Evolutionary conservation across 495 filamentous ascomycete genomes (phyloP).

Genomic region (Aspergillus diversus): DNA sequence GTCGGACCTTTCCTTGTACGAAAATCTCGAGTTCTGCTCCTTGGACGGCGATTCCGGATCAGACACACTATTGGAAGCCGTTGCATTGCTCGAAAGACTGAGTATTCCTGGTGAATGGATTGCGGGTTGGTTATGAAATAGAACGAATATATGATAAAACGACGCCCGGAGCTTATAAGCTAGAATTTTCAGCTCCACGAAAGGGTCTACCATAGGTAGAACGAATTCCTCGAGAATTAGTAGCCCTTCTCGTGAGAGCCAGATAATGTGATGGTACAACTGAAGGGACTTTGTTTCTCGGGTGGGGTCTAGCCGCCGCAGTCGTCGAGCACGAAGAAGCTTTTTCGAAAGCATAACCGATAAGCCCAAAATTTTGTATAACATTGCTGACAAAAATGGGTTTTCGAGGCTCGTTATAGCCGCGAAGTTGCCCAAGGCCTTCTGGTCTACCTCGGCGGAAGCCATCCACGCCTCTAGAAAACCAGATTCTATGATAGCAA

Average conservation of each 20-base stretch:
- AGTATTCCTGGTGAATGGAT: conserved; percentile 51
- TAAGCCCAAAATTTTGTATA: conserved; percentile 89
- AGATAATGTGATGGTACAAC: conserved; percentile 88
- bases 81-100: conserved; percentile 33
- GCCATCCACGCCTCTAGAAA: conserved; percentile 70
- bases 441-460: conserved; percentile 94
- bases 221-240: conserved; percentile 85
- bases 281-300: conserved; percentile 80
- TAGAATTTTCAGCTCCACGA: conserved; percentile 80
- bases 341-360: conserved; percentile 87
- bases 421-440: conserved; percentile 87
- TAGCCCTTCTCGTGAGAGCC: conserved; percentile 91
- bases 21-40: conserved; percentile 28
- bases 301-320: conserved; percentile 80
- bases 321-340: conserved; percentile 78
- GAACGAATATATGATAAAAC: conserved; percentile 95
- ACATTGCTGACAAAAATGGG: conserved; percentile 72
- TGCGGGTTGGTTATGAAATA: conserved; percentile 83
- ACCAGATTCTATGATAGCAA: conserved; percentile 25
- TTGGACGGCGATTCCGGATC: conserved; percentile 36
- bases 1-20: conserved; percentile 26
- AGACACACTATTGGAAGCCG: conserved; percentile 24
- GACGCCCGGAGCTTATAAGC: conserved; percentile 89
- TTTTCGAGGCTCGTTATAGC: conserved; percentile 71
- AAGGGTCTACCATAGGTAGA: conserved; percentile 72